phyloP scores from a whole-genome alignment of 768 basidiomycete genomes.

The Lactarius trivialis region DNA sequence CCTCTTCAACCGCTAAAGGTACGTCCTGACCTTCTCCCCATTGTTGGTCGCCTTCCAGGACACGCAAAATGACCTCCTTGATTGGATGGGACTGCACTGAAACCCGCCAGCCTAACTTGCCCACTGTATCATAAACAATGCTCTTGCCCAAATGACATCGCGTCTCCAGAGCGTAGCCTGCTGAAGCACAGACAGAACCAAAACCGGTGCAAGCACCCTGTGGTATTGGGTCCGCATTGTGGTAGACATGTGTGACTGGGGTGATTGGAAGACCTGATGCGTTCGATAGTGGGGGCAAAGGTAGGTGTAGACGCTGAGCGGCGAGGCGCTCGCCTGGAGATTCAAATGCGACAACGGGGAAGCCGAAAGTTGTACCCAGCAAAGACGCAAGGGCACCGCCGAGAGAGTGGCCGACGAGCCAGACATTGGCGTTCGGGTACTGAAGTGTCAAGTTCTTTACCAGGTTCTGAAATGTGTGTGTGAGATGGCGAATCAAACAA shows the following conservation, averaged over 20 bases:
- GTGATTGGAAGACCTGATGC: constrained; percentile 20
- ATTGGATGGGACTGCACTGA: constrained; percentile 53
- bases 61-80: constrained; percentile 45
- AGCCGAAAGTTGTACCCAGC: constrained; percentile 57
- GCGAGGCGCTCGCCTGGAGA: constrained; percentile 59
- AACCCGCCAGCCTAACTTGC: constrained; percentile 51
- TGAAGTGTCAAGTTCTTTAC: constrained; percentile 49
- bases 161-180: constrained; percentile 60
- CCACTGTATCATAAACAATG: constrained; percentile 66
- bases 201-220: constrained; percentile 49
- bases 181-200: constrained; percentile 48
- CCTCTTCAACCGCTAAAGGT: constrained; percentile 52
- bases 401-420: constrained; percentile 57
- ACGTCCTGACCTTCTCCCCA: constrained; percentile 44
- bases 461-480: constrained; percentile 35
- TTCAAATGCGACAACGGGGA: constrained; percentile 60
- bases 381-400: constrained; percentile 61
- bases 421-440: constrained; percentile 54
- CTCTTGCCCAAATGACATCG: constrained; percentile 56
- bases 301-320: constrained; percentile 55
- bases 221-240: constrained; percentile 68
- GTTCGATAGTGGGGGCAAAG: constrained; percentile 38
- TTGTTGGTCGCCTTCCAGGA: constrained; percentile 44
- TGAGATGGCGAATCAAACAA: neutral
- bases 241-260: constrained; percentile 44